Base-by-base conservation (phyloP, 2,329 filamentous ascomycete species). In the Septoria petroselini region DNA sequence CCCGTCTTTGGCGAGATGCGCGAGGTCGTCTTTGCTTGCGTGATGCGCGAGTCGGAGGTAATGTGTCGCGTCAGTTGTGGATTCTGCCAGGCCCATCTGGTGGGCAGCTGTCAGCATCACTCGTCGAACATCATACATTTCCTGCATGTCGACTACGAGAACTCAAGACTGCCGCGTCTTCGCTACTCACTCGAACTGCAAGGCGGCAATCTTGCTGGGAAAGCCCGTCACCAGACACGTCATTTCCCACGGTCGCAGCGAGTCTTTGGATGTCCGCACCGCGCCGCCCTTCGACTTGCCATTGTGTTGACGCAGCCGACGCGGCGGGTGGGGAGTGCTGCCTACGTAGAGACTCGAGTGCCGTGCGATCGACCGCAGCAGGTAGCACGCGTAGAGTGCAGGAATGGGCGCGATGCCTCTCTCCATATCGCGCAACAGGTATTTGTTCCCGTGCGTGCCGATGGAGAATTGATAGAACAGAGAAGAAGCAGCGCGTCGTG, bases 301-400 rank as follows among this genome's bases (percentile, higher is more conserved):
- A 77, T 98, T 98, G 71, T 98, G 93, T 68, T 97, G 93, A 54
- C 82, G 83, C 18, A 97, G 76, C 11, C 93, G 86, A 52, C 91
- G 80, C 1, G 83, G 82, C 34, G 93, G 91, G 64, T 96, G 83
- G 0, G 91, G 91, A 1, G 93, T 97, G 35, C 88, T 95, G 45
- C 93, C 93, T 47, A 97, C 85, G 69, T 98, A 98, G 21, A 91
- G 77, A 38, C 79, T 82, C 21, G 79, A 77, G 64, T 82, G 83
- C 38, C 81, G 79, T 7, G 90, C 78, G 0, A 84, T 90, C 0
- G 91, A 96, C 15, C 91, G 85, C 29, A 97, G 80, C 12, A 97
- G 80, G 68, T 98, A 97, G 66, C 93, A 94, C 59, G 88, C 89
- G 66, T 97, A 97, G 58, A 96, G 85, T 1, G 91, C 84, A 7